Evolutionary conservation across 1,139 yeast genomes (phyloP).

Genomic region (Pneumocystis oryctolagi): DNA sequence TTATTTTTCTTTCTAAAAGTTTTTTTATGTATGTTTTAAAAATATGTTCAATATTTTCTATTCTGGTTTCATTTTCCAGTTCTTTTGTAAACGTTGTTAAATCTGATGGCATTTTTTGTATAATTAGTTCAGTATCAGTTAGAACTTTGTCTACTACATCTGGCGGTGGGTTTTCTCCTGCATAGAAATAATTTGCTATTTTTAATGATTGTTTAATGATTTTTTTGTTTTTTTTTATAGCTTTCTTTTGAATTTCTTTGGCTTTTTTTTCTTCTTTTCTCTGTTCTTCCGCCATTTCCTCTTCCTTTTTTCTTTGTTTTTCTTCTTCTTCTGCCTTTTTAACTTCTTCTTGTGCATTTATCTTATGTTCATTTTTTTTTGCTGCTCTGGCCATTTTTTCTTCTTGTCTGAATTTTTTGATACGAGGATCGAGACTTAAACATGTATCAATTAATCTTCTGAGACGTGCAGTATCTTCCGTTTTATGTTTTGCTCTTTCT

Average conservation of each 20-base stretch:
- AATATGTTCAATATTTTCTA: background rate
- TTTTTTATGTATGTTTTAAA: background rate
- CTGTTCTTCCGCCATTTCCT: constrained; percentile 54
- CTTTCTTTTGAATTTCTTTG: constrained; percentile 92
- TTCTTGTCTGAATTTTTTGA: constrained; percentile 78
- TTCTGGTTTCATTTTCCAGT: background rate
- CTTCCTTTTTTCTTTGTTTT: constrained; percentile 71
- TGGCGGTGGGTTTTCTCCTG: background rate
- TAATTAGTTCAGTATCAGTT: background rate
- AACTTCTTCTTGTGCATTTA: constrained; percentile 89
- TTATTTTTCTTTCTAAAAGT: background rate
- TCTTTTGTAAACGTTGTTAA: background rate
- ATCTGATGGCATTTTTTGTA: background rate
- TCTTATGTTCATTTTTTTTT: constrained; percentile 95
- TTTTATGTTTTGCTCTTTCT: constrained; percentile 93
- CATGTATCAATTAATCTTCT: constrained; percentile 82
- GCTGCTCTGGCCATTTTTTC: constrained; percentile 92
- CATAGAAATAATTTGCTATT: constrained; percentile 57
- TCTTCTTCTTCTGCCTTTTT: constrained; percentile 67
- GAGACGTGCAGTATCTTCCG: constrained; percentile 87
- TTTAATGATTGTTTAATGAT: constrained; percentile 67
- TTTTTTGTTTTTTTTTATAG: constrained; percentile 97
- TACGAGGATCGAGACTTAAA: constrained; percentile 81
- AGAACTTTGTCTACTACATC: background rate
- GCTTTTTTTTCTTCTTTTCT: constrained; percentile 61